Conservation (phyloP, 202 grass and related monocot species). For the Zizania palustris region DNA sequence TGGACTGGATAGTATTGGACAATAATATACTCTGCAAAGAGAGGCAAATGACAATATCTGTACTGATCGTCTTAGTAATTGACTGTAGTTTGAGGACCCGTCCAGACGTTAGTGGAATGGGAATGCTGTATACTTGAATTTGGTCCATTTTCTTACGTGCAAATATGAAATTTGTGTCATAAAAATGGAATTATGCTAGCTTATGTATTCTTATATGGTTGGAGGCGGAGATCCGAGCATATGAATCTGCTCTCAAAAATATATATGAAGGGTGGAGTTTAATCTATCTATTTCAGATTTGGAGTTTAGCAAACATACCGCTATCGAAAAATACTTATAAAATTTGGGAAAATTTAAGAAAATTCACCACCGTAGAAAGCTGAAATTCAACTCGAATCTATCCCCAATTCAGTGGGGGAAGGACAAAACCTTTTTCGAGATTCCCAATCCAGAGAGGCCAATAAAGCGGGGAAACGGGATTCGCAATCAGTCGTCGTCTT, state of each 20-base stretch:
- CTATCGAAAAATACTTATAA: no score
- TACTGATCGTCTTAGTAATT: not conserved
- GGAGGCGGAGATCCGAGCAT: no score
- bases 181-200: not conserved
- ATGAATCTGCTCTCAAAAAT: no score
- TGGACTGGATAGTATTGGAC: not conserved
- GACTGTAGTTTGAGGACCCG: no score
- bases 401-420: conserved; percentile 30
- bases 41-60: no score
- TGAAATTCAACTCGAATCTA: not conserved
- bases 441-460: not conserved
- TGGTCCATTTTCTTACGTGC: no score
- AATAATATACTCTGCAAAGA: not conserved
- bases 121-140: no score
- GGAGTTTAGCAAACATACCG: no score
- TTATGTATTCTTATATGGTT: no score
- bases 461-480: not conserved
- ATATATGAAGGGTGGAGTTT: no score
- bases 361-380: not conserved
- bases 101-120: not conserved
- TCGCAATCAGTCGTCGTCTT: not conserved
- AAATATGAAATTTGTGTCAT: not conserved
- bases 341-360: not conserved
- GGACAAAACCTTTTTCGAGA: conserved; percentile 16
- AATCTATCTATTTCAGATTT: no score